Conservation (phyloP, 371 early-diverging fungal genomes). For the Syncephalastrum monosporum region DNA sequence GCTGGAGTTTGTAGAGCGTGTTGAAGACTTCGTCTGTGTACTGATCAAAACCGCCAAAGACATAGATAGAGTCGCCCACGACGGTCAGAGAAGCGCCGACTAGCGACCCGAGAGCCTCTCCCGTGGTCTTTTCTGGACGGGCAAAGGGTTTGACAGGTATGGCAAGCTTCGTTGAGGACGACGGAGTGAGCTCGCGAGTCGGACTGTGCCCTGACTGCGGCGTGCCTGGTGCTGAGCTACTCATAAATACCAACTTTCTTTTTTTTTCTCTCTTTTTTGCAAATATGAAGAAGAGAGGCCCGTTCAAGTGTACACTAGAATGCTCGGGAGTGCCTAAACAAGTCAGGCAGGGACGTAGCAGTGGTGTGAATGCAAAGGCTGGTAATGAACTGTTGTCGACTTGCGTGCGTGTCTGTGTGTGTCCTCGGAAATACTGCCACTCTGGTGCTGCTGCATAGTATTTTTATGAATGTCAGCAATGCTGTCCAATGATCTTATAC, state of each 20-base stretch:
- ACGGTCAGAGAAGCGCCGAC: constrained; percentile 65
- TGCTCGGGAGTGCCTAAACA: too few relatives aligned
- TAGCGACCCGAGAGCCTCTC: constrained; percentile 55
- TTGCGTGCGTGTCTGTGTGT: too few relatives aligned
- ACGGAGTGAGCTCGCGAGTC: constrained; percentile 12
- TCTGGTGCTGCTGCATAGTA: too few relatives aligned
- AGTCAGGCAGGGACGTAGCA: too few relatives aligned
- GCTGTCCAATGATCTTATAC: too few relatives aligned
- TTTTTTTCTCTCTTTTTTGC: not conserved
- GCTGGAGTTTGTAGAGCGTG: constrained; percentile 50
- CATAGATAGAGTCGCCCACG: constrained; percentile 45
- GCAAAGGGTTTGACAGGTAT: constrained; percentile 18
- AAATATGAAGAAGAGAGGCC: not conserved
- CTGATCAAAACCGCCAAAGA: constrained; percentile 73
- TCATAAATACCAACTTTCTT: constrained; percentile 8
- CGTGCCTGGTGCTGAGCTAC: constrained; percentile 20
- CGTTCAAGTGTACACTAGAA: too few relatives aligned
- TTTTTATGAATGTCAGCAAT: too few relatives aligned
- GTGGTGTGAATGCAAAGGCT: too few relatives aligned
- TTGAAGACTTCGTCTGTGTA: constrained; percentile 71
- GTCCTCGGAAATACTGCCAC: too few relatives aligned
- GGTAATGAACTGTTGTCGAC: too few relatives aligned
- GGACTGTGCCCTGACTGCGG: constrained; percentile 19
- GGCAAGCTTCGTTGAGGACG: constrained; percentile 23
- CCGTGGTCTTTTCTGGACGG: constrained; percentile 39